Percentiles rank a stretch among this genome's conserved stretches.
phyloP scores from a whole-genome alignment of 2,329 filamentous ascomycete species.

The Fusarium goolgardi region DNA sequence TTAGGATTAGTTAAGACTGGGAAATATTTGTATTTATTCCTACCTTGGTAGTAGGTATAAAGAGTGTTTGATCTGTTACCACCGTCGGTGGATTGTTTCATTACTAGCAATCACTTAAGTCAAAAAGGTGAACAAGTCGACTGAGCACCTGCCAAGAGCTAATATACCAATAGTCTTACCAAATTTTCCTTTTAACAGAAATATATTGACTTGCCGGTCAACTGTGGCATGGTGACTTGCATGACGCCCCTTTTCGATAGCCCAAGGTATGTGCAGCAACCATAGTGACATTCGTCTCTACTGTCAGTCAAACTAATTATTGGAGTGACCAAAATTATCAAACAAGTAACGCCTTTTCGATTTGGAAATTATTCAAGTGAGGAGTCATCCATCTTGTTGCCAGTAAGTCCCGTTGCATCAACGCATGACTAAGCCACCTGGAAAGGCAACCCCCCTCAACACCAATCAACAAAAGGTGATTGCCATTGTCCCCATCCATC shows the following conservation, averaged over 20 bases:
- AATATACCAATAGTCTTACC: neutral
- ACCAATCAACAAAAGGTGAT: slow-evolving; percentile 43
- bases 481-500: slow-evolving; percentile 43
- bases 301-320: neutral
- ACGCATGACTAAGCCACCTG: slow-evolving; percentile 26
- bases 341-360: neutral
- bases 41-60: neutral
- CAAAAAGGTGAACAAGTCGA: neutral
- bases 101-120: neutral
- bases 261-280: neutral
- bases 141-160: neutral
- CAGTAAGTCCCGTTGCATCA: neutral
- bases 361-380: neutral
- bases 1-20: neutral
- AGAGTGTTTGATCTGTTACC: neutral
- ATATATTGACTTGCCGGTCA: neutral
- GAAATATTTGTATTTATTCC: neutral
- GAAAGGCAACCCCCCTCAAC: slow-evolving; percentile 17
- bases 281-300: neutral
- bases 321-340: neutral
- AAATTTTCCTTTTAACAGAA: neutral
- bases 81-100: too few relatives aligned
- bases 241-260: neutral
- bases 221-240: neutral
- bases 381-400: neutral